Conservation (phyloP, 768 basidiomycete genomes). For the Russula virescens region DNA sequence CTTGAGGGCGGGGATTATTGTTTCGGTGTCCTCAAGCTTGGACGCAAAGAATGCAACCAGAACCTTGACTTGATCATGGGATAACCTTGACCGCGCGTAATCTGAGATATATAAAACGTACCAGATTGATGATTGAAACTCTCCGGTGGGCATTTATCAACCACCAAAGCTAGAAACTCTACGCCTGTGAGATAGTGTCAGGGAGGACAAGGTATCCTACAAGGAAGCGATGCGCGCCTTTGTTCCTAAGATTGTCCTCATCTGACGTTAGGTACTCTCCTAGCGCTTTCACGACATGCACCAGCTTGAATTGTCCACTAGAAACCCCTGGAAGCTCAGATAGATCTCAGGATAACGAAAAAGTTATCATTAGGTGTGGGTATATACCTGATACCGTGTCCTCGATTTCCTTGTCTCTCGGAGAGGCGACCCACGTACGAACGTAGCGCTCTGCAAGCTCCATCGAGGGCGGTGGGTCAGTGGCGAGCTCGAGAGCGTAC, state of each 20-base stretch:
- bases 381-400: constrained; percentile 26
- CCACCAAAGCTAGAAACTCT: constrained; percentile 68
- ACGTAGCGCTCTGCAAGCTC: constrained; percentile 29
- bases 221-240: constrained; percentile 46
- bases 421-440: constrained; percentile 29
- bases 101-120: constrained; percentile 33
- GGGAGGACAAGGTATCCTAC: neutral
- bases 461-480: constrained; percentile 19
- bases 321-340: constrained; percentile 41
- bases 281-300: constrained; percentile 79
- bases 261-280: constrained; percentile 87
- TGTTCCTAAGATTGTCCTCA: constrained; percentile 68
- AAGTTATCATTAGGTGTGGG: neutral
- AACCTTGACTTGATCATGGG: constrained; percentile 60
- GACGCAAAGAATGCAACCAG: constrained; percentile 77
- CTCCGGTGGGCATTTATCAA: constrained; percentile 53
- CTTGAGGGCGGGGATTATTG: constrained; percentile 73
- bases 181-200: constrained; percentile 51
- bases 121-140: constrained; percentile 78
- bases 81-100: neutral
- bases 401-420: constrained; percentile 28
- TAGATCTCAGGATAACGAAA: constrained; percentile 8
- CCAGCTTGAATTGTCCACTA: constrained; percentile 50
- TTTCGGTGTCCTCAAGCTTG: constrained; percentile 82
- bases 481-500: neutral